A percentile compares a stretch with the other conserved stretches of the same genome.
phyloP scores from a whole-genome alignment of 495 filamentous ascomycete genomes.

The Podospora didyma region DNA sequence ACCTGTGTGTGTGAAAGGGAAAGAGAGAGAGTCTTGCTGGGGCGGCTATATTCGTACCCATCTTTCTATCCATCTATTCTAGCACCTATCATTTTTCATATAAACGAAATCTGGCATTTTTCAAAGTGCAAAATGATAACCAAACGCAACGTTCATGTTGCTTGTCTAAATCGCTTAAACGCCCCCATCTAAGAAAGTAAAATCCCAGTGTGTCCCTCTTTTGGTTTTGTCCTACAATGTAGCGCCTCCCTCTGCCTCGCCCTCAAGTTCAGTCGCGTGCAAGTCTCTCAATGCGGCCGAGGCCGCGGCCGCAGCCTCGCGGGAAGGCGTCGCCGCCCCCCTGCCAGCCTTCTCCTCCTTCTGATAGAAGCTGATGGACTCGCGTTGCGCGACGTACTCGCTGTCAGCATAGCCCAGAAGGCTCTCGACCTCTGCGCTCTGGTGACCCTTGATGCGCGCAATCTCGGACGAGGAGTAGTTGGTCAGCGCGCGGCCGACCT shows the following conservation, averaged over 20 bases:
- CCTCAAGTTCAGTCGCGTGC: background rate
- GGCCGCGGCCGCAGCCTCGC: slow-evolving; percentile 16
- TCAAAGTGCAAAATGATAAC: too few relatives aligned
- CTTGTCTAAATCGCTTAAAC: background rate
- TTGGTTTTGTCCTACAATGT: too few relatives aligned
- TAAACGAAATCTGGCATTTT: too few relatives aligned
- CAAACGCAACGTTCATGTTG: too few relatives aligned
- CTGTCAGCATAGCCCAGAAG: slow-evolving; percentile 88
- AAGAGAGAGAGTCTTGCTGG: too few relatives aligned
- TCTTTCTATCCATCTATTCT: too few relatives aligned
- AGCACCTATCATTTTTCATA: too few relatives aligned
- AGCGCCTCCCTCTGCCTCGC: too few relatives aligned
- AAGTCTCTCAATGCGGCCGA: slow-evolving; percentile 16
- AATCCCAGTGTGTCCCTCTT: too few relatives aligned
- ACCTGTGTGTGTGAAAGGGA: too few relatives aligned
- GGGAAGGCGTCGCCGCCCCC: slow-evolving; percentile 36
- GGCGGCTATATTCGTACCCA: too few relatives aligned
- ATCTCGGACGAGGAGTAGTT: slow-evolving; percentile 90
- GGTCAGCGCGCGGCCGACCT: slow-evolving; percentile 87
- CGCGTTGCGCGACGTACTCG: slow-evolving; percentile 87
- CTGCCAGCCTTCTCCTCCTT: slow-evolving; percentile 25
- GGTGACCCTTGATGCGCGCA: slow-evolving; percentile 72
- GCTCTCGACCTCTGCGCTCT: slow-evolving; percentile 72
- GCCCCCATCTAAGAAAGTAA: too few relatives aligned
- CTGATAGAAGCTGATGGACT: slow-evolving; percentile 77